A percentile compares a stretch with the other conserved stretches of the same genome.
Conservation (phyloP, 495 filamentous ascomycete genomes). For the Hyaloscypha finlandica region DNA sequence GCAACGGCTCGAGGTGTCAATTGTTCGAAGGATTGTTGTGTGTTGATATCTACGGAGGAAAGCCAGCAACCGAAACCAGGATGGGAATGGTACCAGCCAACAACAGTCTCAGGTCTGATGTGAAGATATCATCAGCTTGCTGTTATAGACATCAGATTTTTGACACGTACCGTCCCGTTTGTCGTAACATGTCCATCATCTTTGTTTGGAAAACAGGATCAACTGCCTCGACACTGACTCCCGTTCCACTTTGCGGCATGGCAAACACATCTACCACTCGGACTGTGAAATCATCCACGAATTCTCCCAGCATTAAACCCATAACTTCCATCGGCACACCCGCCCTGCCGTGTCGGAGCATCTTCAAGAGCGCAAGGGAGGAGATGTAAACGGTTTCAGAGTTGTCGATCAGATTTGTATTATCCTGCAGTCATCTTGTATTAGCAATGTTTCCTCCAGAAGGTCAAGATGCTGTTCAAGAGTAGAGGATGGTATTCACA, state of each 20-base stretch:
- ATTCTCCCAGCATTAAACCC: conserved; percentile 98
- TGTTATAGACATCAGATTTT: conserved; percentile 1
- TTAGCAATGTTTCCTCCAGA: conserved; percentile 12
- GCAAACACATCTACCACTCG: conserved; percentile 97
- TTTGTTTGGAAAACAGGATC: conserved; percentile 98
- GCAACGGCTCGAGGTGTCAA: conserved; percentile 94
- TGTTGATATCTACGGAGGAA: conserved; percentile 98
- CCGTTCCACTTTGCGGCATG: conserved; percentile 99
- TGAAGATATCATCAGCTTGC: conserved; percentile 19
- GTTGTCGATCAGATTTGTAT: conserved; percentile 89
- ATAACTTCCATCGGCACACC: conserved; percentile 99
- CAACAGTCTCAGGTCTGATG: conserved; percentile 86
- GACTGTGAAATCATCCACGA: conserved; percentile 98
- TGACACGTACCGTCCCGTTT: conserved; percentile 81
- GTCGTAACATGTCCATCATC: conserved; percentile 99
- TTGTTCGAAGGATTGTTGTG: conserved; percentile 98
- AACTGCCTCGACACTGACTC: conserved; percentile 97
- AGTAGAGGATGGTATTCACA: conserved; percentile 52
- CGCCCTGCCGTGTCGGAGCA: conserved; percentile 94
- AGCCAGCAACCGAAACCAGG: conserved; percentile 99
- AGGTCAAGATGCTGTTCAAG: conserved; percentile 26
- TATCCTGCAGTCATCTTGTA: conserved; percentile 59
- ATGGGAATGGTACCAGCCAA: conserved; percentile 99
- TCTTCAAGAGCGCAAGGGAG: conserved; percentile 94
- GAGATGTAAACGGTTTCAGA: conserved; percentile 99